Evolutionary conservation across 768 basidiomycete species (phyloP).

Genomic region (Crepidotus variabilis): DNA sequence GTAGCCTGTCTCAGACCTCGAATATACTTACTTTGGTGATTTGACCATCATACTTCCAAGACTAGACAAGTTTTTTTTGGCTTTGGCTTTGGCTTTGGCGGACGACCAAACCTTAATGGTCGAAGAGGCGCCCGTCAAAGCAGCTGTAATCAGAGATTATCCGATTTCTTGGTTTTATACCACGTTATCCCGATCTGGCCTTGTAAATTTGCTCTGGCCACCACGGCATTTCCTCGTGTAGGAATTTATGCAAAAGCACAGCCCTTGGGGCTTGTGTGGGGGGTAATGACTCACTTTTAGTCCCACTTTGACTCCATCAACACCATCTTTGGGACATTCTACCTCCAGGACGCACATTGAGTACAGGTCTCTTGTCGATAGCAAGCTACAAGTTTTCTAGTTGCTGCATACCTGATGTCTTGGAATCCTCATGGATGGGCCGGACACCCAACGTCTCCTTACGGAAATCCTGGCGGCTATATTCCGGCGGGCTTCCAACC

Average conservation of each 20-base stretch:
- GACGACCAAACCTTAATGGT: no score
- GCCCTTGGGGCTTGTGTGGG: no score
- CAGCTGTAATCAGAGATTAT: neutral
- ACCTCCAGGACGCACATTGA: no score
- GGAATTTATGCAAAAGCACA: neutral
- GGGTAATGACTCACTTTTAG: no score
- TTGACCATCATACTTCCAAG: no score
- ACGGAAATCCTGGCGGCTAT: neutral
- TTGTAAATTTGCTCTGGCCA: neutral
- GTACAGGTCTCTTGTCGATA: no score
- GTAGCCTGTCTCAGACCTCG: no score
- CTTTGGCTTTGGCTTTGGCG: no score
- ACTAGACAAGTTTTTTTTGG: no score
- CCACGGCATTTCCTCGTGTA: conserved; percentile 1
- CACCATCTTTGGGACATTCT: no score
- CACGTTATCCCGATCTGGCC: neutral
- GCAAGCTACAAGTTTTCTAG: neutral
- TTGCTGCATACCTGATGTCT: neutral
- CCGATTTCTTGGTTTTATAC: neutral
- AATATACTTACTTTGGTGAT: no score
- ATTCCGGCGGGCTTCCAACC: neutral
- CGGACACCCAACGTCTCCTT: neutral
- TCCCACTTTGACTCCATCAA: no score
- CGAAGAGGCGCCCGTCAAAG: neutral
- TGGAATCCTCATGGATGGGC: neutral